These are phyloP conservation scores for Colletotrichum plurivorum DNA, from an alignment of 2,329 filamentous ascomycete genomes.

Conservation along the genomic window DNA sequence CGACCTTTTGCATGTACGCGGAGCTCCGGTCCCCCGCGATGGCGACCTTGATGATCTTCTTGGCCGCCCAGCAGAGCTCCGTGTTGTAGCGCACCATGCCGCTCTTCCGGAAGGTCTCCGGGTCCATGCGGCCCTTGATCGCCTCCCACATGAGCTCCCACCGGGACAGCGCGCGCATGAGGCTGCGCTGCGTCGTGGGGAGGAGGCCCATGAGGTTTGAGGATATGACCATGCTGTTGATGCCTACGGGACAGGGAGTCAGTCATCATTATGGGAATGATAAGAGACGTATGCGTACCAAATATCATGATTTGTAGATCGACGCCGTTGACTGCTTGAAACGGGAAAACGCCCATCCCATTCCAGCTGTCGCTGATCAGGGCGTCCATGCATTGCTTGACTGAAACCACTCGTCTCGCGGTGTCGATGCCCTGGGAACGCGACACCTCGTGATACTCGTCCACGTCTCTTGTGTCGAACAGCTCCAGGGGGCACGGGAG, in stretches of 20 bases:
- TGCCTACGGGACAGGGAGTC: conserved; percentile 20
- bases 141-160: conserved; percentile 44
- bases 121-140: conserved; percentile 3
- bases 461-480: conserved; percentile 44
- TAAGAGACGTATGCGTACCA: conserved; percentile 6
- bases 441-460: conserved; percentile 40
- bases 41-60: conserved; percentile 30
- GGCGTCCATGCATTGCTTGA: conserved; percentile 41
- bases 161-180: conserved; percentile 40
- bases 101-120: conserved; percentile 1
- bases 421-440: conserved; percentile 1
- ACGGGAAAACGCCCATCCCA: conserved; percentile 29
- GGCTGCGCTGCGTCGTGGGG: conserved; percentile 14
- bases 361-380: conserved; percentile 42
- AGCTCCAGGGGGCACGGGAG: conserved; percentile 44
- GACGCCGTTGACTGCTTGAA: conserved; percentile 28
- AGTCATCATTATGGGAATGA: too few relatives aligned
- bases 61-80: conserved; percentile 37
- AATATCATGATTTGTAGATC: conserved; percentile 34
- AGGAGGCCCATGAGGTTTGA: conserved; percentile 40
- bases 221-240: conserved; percentile 35
- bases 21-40: conserved; percentile 32
- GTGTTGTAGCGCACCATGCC: conserved; percentile 33
- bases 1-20: conserved; percentile 35
- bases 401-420: conserved; percentile 19